phyloP scores from a whole-genome alignment of 2,329 filamentous ascomycete genomes.

The Colletotrichum sp. region DNA sequence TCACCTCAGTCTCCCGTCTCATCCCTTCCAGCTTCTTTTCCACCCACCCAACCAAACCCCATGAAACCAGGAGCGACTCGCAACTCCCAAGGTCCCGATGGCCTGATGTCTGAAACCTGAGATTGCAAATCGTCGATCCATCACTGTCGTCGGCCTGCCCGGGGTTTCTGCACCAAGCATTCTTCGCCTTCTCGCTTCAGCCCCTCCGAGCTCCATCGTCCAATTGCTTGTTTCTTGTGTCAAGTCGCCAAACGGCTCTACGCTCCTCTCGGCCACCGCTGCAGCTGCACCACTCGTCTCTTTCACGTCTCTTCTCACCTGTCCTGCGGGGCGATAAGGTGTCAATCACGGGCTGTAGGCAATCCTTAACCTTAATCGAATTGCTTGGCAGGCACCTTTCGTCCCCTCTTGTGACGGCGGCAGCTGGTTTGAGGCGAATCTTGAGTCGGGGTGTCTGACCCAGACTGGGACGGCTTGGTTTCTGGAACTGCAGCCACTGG shows the following conservation, averaged over 20 bases:
- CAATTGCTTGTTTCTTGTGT: constrained; percentile 1
- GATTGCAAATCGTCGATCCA: constrained; percentile 16
- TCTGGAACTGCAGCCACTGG: neutral
- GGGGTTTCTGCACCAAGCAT: neutral
- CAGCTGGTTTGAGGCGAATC: neutral
- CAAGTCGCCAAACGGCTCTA: neutral
- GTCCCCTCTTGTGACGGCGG: neutral
- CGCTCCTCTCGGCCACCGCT: neutral
- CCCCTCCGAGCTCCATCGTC: neutral
- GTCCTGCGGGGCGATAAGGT: neutral
- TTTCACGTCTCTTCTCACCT: neutral
- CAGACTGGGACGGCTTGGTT: neutral
- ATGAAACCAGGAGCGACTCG: constrained; percentile 20
- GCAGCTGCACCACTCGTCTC: neutral
- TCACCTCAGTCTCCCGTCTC: neutral
- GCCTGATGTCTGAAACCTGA: constrained; percentile 25
- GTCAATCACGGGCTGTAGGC: neutral
- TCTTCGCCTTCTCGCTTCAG: neutral
- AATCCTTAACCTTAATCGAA: neutral
- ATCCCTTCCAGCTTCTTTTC: neutral
- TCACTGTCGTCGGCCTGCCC: neutral
- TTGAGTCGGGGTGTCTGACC: neutral
- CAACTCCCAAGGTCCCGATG: constrained; percentile 16
- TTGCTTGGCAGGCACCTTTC: constrained; percentile 7
- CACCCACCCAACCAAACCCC: neutral